Base-by-base conservation (phyloP, 345 rosid species). In the Salix viminalis region DNA sequence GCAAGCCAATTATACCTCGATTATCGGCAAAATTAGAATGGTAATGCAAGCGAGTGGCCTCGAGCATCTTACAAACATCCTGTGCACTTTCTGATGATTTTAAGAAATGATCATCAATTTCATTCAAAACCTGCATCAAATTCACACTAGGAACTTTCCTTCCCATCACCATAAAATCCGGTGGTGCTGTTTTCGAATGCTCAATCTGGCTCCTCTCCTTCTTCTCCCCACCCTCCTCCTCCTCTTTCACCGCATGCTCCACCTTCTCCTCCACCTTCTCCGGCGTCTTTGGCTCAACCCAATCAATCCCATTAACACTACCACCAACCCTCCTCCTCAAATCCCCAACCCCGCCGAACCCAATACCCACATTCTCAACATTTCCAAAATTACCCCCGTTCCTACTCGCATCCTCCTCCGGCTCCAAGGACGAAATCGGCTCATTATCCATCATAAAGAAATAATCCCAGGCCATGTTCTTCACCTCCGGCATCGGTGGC, bases 11-110 rank as follows among this genome's bases (percentile, higher is more conserved):
- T 34, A 16, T 82, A 95, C 99, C 97, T 79, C 93, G 85, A 80
- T 87, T 90, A 84, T 96, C 98, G 0, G 97, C 97, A 32, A 92
- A 93, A 87, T 93, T 96, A 32, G 99, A 91, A 71, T 96, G 99
- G 79, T 92, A 96, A 88, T 93, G 99, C 76, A 93, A 54, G 84
- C 91, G 90, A 23, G 96, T 92, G 30, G 97, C 97, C 84, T 96
- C 99, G 44, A 96, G 87, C 96, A 96, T 82, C 81, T 88, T 92
- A 24, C 91, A 87, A 19, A 96, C 97, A 77, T 92, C 97, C 74
- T 86, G 94, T 7, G 99, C 97, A 32, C 88, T 84, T 79, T 96
- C 95, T 0, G 95, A 92, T 4, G 97, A 91, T 81, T 87, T 93
- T 48, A 93, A 78, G 86, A 93, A 96, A 73, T 91, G 88, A 74